Percentiles rank a stretch among this genome's conserved stretches.
phyloP scores from a whole-genome alignment of 2,329 filamentous ascomycete genomes.

The Fusarium tuaranense region DNA sequence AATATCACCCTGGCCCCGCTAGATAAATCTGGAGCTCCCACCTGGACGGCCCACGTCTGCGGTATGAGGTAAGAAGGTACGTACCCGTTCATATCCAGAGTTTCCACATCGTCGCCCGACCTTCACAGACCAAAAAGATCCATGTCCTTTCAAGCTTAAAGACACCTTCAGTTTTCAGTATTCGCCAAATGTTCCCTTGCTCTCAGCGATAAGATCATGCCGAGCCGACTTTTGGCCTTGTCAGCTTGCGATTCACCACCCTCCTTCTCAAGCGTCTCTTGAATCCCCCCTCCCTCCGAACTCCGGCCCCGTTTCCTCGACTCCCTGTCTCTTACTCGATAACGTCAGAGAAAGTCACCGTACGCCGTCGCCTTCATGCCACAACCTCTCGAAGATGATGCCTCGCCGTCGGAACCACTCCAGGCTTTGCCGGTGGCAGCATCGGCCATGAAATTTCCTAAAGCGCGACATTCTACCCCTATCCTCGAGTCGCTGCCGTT shows the following conservation, averaged over 20 bases:
- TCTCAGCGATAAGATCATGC: constrained; percentile 46
- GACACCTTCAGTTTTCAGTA: constrained; percentile 13
- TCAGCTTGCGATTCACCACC: constrained; percentile 38
- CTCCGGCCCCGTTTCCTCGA: constrained; percentile 17
- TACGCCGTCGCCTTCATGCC: constrained; percentile 69
- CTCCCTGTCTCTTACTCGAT: constrained; percentile 14
- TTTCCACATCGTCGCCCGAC: constrained; percentile 44
- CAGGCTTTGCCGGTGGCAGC: constrained; percentile 76
- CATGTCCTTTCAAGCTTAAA: constrained; percentile 20
- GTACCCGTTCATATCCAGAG: constrained; percentile 37
- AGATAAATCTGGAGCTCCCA: constrained; percentile 22
- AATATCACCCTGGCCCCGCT: constrained; percentile 23
- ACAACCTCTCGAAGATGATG: constrained; percentile 71
- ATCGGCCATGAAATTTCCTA: constrained; percentile 69
- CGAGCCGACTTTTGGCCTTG: constrained; percentile 37
- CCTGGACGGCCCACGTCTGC: not conserved
- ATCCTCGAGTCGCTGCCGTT: constrained; percentile 59
- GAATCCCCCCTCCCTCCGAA: constrained; percentile 28
- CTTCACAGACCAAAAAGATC: constrained; percentile 23
- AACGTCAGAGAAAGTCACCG: constrained; percentile 22
- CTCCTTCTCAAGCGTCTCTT: constrained; percentile 41
- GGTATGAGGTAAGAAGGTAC: constrained; percentile 41
- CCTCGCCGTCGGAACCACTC: constrained; percentile 72
- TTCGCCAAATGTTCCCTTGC: constrained; percentile 17
- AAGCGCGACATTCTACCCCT: constrained; percentile 69